Conservation (phyloP, 2,329 filamentous ascomycete species). For the Neoscytalidium dimidiatum region DNA sequence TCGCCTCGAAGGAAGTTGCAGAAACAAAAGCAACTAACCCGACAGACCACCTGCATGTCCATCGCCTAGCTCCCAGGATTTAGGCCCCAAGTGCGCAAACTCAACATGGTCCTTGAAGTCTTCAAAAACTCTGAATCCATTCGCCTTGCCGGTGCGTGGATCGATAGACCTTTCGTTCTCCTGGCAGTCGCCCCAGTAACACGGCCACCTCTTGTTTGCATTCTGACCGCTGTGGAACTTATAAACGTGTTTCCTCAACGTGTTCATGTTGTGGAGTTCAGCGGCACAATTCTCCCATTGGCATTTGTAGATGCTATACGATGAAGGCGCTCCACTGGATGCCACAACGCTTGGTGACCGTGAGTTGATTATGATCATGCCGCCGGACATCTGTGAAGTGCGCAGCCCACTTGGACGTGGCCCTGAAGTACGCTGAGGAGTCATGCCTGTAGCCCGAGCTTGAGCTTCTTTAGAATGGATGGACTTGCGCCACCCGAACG, state of each 20-base stretch:
- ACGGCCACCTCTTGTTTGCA: conserved; percentile 25
- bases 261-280: conserved; percentile 63
- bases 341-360: conserved; percentile 33
- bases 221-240: conserved; percentile 50
- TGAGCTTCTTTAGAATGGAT: conserved; percentile 38
- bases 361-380: conserved; percentile 29
- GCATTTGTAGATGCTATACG: conserved; percentile 56
- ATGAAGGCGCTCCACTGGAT: neutral
- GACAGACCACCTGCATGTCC: conserved; percentile 56
- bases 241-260: conserved; percentile 59
- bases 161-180: conserved; percentile 24
- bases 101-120: conserved; percentile 56
- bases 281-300: conserved; percentile 59
- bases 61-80: conserved; percentile 62
- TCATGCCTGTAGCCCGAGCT: conserved; percentile 28
- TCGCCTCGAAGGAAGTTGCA: neutral
- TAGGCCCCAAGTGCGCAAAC: conserved; percentile 51
- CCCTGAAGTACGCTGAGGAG: neutral
- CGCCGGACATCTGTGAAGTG: neutral
- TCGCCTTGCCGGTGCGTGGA: conserved; percentile 22
- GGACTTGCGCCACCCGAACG: conserved; percentile 52
- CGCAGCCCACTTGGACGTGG: conserved; percentile 1
- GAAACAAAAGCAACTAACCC: conserved; percentile 42
- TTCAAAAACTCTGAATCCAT: conserved; percentile 40
- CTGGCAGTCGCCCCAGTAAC: conserved; percentile 49